These are phyloP conservation scores for Candida schatavii DNA, from an alignment of 805 yeast genomes.

Conservation along the genomic window DNA sequence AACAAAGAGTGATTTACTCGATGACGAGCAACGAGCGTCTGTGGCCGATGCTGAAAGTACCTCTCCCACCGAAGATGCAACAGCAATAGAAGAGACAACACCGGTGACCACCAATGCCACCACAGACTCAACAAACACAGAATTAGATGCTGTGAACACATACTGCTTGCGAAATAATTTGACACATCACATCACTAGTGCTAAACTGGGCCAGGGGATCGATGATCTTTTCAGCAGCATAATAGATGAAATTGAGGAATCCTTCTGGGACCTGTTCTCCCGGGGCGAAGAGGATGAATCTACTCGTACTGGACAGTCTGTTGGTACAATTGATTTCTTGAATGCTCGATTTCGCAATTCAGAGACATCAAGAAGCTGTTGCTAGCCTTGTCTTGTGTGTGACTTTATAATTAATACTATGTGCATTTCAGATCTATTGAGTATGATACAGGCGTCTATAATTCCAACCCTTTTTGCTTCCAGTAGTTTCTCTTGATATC, in stretches of 20 bases:
- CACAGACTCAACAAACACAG: constrained; percentile 9
- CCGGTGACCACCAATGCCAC: not conserved
- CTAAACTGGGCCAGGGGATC: constrained; percentile 69
- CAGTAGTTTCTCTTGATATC: constrained; percentile 38
- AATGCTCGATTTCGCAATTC: constrained; percentile 4
- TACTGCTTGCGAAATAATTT: constrained; percentile 11
- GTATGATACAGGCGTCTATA: constrained; percentile 11
- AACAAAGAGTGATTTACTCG: constrained; percentile 70
- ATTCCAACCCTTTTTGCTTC: constrained; percentile 41
- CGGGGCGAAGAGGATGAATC: constrained; percentile 9
- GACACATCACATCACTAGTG: constrained; percentile 50
- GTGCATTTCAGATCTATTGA: constrained; percentile 1
- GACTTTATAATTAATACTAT: not conserved
- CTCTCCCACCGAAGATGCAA: not conserved
- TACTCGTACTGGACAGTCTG: constrained; percentile 1
- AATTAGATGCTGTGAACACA: constrained; percentile 14
- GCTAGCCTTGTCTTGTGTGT: too few relatives aligned
- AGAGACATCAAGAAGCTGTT: constrained; percentile 6
- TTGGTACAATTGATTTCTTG: constrained; percentile 7
- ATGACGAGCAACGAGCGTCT: constrained; percentile 3
- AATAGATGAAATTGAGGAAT: constrained; percentile 29
- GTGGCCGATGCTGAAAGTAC: not conserved
- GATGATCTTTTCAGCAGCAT: constrained; percentile 30
- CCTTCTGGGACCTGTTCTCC: constrained; percentile 21
- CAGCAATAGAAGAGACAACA: constrained; percentile 7